phyloP scores from a whole-genome alignment of 495 filamentous ascomycete genomes.

The Penicillium alfredii region DNA sequence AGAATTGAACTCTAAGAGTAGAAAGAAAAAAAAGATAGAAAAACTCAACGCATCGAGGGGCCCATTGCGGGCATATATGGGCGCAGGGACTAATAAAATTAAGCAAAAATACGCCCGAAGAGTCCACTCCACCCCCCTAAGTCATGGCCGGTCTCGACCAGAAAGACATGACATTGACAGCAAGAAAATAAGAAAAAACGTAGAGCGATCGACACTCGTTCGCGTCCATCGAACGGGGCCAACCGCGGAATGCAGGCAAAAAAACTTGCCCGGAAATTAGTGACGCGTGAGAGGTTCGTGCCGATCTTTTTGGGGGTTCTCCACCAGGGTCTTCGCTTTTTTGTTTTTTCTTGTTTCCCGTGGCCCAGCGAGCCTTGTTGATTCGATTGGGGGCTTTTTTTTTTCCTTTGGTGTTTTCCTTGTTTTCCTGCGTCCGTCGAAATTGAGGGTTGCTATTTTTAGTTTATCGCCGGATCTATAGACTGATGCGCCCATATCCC shows the following conservation, averaged over 20 bases:
- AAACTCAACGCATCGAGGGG: not conserved
- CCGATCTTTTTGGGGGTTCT: not conserved
- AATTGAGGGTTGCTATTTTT: no score
- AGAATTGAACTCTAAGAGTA: slow-evolving; percentile 8
- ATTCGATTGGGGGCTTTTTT: not conserved
- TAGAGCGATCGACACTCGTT: no score
- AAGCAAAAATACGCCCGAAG: not conserved
- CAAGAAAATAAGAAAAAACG: no score
- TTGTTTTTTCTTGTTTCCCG: no score
- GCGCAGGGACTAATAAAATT: slow-evolving; percentile 1
- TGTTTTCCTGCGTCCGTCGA: no score
- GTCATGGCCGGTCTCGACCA: slow-evolving; percentile 15
- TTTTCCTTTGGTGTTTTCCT: no score
- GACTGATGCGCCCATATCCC: no score
- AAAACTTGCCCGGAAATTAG: not conserved
- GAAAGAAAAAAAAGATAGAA: slow-evolving; percentile 9
- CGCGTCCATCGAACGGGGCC: not conserved
- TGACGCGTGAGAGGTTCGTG: no score
- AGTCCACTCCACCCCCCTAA: slow-evolving; percentile 1
- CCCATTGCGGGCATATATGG: slow-evolving; percentile 1
- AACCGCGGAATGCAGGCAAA: not conserved
- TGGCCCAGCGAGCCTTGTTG: no score
- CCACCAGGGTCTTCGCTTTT: no score
- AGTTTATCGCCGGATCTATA: no score
- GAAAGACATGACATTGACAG: no score